phyloP scores from a whole-genome alignment of 2,329 filamentous ascomycete genomes.

The Chalara sp. region DNA sequence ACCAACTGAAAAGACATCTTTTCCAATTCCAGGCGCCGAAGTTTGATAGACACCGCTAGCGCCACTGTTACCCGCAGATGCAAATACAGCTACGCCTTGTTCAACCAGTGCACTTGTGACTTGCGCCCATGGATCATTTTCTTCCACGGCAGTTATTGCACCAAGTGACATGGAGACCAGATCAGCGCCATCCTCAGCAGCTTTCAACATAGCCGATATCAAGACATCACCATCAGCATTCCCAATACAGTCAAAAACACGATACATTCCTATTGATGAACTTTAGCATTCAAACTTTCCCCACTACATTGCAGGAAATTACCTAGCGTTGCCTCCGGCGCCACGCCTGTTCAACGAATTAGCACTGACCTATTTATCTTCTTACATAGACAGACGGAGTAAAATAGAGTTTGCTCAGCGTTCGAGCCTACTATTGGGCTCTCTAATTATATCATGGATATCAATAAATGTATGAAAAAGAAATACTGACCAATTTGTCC shows the following conservation, averaged over 20 bases:
- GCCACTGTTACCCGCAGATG: background rate
- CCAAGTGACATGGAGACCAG: slow-evolving; percentile 20
- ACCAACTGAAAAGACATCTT: background rate
- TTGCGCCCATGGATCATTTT: background rate
- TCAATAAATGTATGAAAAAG: too few relatives aligned
- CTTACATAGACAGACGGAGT: too few relatives aligned
- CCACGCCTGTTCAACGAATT: too few relatives aligned
- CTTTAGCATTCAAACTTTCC: too few relatives aligned
- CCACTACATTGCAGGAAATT: too few relatives aligned
- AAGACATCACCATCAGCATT: slow-evolving; percentile 12
- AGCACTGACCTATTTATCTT: too few relatives aligned
- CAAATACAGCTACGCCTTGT: slow-evolving; percentile 2
- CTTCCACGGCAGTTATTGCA: slow-evolving; percentile 6
- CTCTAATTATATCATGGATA: too few relatives aligned
- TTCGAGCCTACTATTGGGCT: too few relatives aligned
- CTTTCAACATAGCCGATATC: slow-evolving; percentile 17
- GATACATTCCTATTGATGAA: slow-evolving; percentile 15
- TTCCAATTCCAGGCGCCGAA: background rate
- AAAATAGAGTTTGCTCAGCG: too few relatives aligned
- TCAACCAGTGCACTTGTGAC: background rate
- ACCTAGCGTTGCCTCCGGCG: too few relatives aligned
- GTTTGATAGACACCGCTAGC: background rate
- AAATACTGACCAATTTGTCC: too few relatives aligned
- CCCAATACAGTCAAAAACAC: slow-evolving; percentile 14
- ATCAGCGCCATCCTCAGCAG: slow-evolving; percentile 15